Base-by-base conservation (phyloP, 1,284 basidiomycete genomes). In the Hemileccinum hortonii region DNA sequence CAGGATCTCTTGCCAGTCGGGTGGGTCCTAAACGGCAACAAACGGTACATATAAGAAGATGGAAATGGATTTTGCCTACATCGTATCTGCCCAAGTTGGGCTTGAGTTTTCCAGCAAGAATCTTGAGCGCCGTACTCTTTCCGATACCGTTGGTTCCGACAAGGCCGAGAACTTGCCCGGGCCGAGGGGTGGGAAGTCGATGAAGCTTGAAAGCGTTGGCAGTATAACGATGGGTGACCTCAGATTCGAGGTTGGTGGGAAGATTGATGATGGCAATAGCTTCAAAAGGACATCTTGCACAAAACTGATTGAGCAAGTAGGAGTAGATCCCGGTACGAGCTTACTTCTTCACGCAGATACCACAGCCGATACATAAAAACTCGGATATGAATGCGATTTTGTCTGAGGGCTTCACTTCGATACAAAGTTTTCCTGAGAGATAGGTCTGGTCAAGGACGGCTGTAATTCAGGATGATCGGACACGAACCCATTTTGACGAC, bases 61-160 rank as follows among this genome's bases (percentile, higher is more conserved):
- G 22, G 36, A 54, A 44, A 47, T 40, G 48, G 49, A 18, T 36
- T 24, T 38, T 15, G 75, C 87, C 60, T 63, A 92, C 91, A 67
- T 94, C 92, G 66, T 92, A 94, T 59, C 87, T 83, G 15, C 93
- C 93, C 49, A 94, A 78, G 69, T 95, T 94, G 35, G 94, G 94
- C 75, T 97, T 97, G 56, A 95, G 80, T 73, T 97, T 97, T 51
- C 95, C 95, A 19, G 94, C 93, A 38, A 98, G 76, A 57, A 98
- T 90, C 75, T 97, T 98, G 56, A 98, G 78, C 7, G 94, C 94
- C 0, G 94, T 98, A 61, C 91, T 94, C 78, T 98, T 98, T 49
- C 94, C 94, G 61, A 98, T 98, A 87, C 95, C 94, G 75, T 98
- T 98, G 1, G 95, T 97, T 44, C 95, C 94, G 35, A 98, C 94